Evolutionary conservation across 768 basidiomycete genomes (phyloP), one percentile per base, ranked within the genome.

Genomic region (Roridomyces roridus): DNA sequence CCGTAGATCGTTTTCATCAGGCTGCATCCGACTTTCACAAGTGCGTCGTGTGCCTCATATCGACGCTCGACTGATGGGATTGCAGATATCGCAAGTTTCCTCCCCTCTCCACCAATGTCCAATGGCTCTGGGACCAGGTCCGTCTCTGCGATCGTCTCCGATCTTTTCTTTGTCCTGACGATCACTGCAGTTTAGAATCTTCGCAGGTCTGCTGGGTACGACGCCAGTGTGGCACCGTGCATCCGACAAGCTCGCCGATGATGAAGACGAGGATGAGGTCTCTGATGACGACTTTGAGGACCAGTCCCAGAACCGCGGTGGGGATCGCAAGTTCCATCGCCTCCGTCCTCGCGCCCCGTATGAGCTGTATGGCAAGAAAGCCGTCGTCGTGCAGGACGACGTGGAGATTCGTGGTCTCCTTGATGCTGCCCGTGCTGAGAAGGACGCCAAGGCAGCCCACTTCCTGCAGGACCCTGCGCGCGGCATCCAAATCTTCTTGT

Each of bases 401-500:
- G 76, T 75, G 1, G 75, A 76, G 37, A 74, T 80, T 11, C 65
- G 65, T 18, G 62, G 68, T 10, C 74, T 81, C 26, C 64, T 76
- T 29, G 72, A 71, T 10, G 69, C 70, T 20, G 71, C 74, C 39
- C 72, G 72, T 31, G 72, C 73, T 4, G 55, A 67, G 15, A 77
- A 76, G 45, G 81, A 81, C 25, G 77, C 80, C 20, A 74, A 74
- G 24, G 71, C 85, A 48, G 64, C 75, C 0, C 59, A 69, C 5
- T 93, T 93, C 68, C 71, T 93, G 55, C 71, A 79, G 35, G 78
- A 89, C 51, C 88, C 91, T 0, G 88, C 85, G 62, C 68, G 66
- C 10, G 71, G 76, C 23, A 72, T 87, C 48, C 83, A 77, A 51
- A 77, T 90, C 15, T 93, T 90, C 70, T 74, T 94, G 52, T 88